phyloP scores from a whole-genome alignment of 2,329 filamentous ascomycete species.

The Colletotrichum cuscutae region DNA sequence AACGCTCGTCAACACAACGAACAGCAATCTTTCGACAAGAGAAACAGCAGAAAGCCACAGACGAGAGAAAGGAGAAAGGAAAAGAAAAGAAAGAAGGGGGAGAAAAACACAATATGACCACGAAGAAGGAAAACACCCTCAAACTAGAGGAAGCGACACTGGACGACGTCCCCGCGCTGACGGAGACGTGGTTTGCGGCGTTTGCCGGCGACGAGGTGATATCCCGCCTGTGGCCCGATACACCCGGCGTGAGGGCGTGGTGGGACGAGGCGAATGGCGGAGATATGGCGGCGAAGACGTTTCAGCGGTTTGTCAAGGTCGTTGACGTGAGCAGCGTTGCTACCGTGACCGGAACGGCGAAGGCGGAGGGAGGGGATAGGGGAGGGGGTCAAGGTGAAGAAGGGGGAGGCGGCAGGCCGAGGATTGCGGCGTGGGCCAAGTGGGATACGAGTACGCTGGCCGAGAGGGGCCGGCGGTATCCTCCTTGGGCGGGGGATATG shows the following conservation, averaged over 20 bases:
- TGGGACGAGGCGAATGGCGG: conserved; percentile 27
- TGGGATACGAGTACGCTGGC: conserved; percentile 26
- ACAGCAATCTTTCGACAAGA: too few species aligned
- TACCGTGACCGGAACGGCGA: too few species aligned
- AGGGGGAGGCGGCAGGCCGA: background rate
- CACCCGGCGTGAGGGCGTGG: conserved; percentile 23
- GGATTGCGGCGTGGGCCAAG: conserved; percentile 29
- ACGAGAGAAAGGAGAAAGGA: background rate
- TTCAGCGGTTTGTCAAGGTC: conserved; percentile 29
- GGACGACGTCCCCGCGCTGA: conserved; percentile 20
- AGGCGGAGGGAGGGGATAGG: background rate
- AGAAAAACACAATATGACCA: background rate
- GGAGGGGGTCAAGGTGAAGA: background rate
- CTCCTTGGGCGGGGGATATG: conserved; percentile 25
- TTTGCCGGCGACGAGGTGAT: conserved; percentile 24
- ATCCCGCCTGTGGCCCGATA: conserved; percentile 27
- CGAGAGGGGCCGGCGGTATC: conserved; percentile 19
- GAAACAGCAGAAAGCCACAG: too few species aligned
- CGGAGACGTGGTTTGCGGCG: conserved; percentile 31
- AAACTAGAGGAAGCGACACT: background rate
- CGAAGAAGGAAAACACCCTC: background rate
- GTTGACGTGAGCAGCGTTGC: background rate
- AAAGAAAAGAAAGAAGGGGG: background rate
- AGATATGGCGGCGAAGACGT: conserved; percentile 20
- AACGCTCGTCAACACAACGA: too few species aligned